Evolutionary conservation across 768 basidiomycete species (phyloP).

Genomic region (Dendrothele bispora): DNA sequence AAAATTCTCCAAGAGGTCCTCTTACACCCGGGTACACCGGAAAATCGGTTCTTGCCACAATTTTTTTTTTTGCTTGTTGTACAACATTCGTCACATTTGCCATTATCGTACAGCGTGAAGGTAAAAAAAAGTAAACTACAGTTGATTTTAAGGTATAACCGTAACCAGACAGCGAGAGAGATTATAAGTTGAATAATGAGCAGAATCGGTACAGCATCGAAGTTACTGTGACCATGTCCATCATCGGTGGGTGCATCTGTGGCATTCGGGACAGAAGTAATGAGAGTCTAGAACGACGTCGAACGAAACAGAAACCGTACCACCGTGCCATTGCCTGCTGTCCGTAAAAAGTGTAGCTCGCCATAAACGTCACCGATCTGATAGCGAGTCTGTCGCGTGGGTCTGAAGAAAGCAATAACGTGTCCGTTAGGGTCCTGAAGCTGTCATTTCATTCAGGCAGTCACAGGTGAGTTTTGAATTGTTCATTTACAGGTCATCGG

Average conservation of each 20-base stretch:
- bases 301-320: slow-evolving; percentile 36
- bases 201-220: slow-evolving; percentile 86
- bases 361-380: slow-evolving; percentile 86
- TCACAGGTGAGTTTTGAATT: not conserved
- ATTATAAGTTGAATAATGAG: slow-evolving; percentile 48
- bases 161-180: slow-evolving; percentile 1
- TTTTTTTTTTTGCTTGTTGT: too few species aligned
- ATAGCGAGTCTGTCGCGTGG: slow-evolving; percentile 75
- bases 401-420: slow-evolving; percentile 79
- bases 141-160: not conserved
- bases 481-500: not conserved
- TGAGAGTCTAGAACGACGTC: slow-evolving; percentile 19
- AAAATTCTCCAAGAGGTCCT: too few species aligned
- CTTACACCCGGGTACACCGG: too few species aligned
- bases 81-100: too few species aligned
- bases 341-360: slow-evolving; percentile 80
- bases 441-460: slow-evolving; percentile 37
- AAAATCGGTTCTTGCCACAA: too few species aligned
- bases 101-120: not conserved
- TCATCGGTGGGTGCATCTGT: slow-evolving; percentile 85
- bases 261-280: slow-evolving; percentile 11
- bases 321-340: slow-evolving; percentile 79
- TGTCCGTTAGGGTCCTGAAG: slow-evolving; percentile 69
- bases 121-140: not conserved
- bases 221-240: slow-evolving; percentile 85